Evolutionary conservation across 495 filamentous ascomycete genomes (phyloP), one percentile per base, ranked within the genome.

Genomic region (Podospora tetraspora): DNA sequence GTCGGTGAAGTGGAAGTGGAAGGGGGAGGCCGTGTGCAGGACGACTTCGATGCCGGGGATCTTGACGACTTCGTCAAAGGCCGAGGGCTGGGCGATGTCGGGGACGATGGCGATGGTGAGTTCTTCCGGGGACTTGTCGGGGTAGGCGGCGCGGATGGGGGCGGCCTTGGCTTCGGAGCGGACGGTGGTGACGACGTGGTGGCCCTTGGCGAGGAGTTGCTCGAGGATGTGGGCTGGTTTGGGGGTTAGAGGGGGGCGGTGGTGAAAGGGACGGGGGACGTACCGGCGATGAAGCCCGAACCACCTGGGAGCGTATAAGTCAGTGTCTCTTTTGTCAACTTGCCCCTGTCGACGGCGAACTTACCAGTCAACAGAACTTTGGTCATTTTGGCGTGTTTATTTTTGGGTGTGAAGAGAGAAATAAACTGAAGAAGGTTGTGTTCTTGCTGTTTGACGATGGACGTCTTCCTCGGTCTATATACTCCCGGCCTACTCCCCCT

Each of bases 1-100:
- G 74, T 97, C 43, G 43, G 43, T 82, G 59, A 84, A 82, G 19
- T 87, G 86, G 80, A 86, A 91, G 75, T 94, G 91, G 80, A 96
- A 96, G 4, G 94, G 93, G 13, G 87, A 90, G 3, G 94, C 93
- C 1, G 92, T 96, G 78, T 98, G 94, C 61, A 97, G 81, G 25
- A 98, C 92, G 69, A 87, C 89, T 68, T 94, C 93, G 68, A 97
- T 89, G 3, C 88, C 90, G 1, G 91, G 90, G 61, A 84, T 87
- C 76, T 87, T 86, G 66, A 93, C 87, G 19, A 91, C 91, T 72
- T 92, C 82, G 70, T 96, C 91, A 76, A 96, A 96, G 69, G 92
- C 91, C 56, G 85, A 83, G 57, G 85, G 84, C 68, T 87, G 68
- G 3, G 91, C 91, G 71, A 97, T 92, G 77, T 98, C 93, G 63